A percentile compares a stretch with the other conserved stretches of the same genome.
Conservation (phyloP, 805 yeast species). For the Nakazawaea anatomiae region DNA sequence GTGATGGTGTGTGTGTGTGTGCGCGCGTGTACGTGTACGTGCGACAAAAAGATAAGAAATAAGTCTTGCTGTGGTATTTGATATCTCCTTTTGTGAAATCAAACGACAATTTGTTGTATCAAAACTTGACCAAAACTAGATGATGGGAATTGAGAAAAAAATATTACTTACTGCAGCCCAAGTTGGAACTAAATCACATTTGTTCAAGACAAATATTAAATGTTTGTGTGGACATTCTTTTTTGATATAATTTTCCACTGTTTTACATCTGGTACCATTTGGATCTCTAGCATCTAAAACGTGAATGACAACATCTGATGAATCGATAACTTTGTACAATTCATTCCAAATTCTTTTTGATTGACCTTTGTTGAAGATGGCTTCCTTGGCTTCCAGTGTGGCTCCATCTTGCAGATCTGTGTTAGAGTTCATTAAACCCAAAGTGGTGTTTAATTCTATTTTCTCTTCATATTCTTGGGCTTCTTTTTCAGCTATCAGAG, state of each 20-base stretch:
- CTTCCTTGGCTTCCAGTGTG: conserved; percentile 89
- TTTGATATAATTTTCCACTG: conserved; percentile 87
- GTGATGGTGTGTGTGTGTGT: conserved; percentile 23
- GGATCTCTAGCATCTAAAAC: conserved; percentile 98
- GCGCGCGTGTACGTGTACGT: conserved; percentile 3
- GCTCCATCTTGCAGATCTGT: conserved; percentile 62
- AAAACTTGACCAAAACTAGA: neutral
- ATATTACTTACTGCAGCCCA: conserved; percentile 95
- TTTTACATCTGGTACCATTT: conserved; percentile 87
- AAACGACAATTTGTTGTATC: neutral
- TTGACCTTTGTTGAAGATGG: conserved; percentile 94
- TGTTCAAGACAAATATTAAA: conserved; percentile 87
- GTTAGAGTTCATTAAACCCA: conserved; percentile 75
- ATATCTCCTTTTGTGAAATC: neutral
- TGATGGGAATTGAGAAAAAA: conserved; percentile 4
- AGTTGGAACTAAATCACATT: conserved; percentile 97
- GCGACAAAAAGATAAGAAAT: conserved; percentile 11
- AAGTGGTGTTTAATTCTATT: conserved; percentile 63
- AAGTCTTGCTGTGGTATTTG: neutral
- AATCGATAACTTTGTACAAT: conserved; percentile 91
- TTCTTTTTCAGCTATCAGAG: conserved; percentile 48
- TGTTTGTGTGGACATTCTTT: conserved; percentile 97
- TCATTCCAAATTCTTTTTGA: conserved; percentile 99
- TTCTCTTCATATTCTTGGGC: conserved; percentile 64
- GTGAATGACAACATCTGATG: conserved; percentile 95